phyloP scores from a whole-genome alignment of 768 basidiomycete species.

The Mrakia gelida region DNA sequence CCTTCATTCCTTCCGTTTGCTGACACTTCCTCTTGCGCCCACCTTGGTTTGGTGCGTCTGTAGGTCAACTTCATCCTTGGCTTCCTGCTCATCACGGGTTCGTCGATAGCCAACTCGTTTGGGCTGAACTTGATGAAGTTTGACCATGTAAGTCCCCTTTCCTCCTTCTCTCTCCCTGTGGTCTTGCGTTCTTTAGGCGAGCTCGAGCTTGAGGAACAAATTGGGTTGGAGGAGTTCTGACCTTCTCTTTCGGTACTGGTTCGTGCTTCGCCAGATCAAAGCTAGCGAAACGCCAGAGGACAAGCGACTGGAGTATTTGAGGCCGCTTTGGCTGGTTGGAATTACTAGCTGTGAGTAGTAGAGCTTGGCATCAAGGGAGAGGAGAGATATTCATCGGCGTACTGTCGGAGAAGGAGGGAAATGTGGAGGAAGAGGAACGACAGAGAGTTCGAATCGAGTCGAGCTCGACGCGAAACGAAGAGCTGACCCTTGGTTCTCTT shows the following conservation, averaged over 20 bases:
- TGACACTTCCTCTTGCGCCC: background rate
- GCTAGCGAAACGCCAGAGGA: background rate
- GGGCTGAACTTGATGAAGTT: conserved; percentile 30
- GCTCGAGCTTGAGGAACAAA: background rate
- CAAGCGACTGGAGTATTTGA: conserved; percentile 16
- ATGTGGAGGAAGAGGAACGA: background rate
- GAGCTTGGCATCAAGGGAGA: no score
- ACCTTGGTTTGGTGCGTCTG: background rate
- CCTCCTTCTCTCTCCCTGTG: background rate
- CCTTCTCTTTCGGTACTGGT: no score
- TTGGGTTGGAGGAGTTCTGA: no score
- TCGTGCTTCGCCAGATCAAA: conserved; percentile 9
- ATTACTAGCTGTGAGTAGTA: conserved; percentile 14
- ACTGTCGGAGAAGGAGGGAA: no score
- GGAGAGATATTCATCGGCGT: no score
- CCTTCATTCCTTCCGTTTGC: background rate
- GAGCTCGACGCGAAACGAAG: background rate
- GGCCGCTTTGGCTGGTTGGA: conserved; percentile 27
- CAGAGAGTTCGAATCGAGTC: background rate
- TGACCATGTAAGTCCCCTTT: conserved; percentile 6
- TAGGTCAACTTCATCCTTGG: conserved; percentile 32
- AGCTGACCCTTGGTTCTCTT: no score
- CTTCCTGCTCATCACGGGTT: conserved; percentile 25
- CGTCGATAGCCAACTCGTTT: conserved; percentile 19
- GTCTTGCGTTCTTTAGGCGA: background rate